Conservation (phyloP, 1,284 basidiomycete species). For the Thecaphora thlaspeos region DNA sequence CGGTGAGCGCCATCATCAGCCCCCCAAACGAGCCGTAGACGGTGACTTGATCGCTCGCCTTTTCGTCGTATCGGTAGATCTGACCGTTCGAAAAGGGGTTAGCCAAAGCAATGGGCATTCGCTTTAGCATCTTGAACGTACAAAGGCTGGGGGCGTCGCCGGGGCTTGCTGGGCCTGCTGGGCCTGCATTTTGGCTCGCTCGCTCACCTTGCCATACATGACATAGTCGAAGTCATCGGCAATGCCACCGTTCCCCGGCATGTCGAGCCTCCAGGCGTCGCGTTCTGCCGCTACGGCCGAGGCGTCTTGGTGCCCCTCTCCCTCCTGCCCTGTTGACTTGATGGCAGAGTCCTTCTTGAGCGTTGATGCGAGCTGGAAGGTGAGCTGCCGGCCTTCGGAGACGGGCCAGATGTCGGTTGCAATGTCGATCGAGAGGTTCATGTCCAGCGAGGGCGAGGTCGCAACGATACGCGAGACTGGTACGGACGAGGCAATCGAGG, state of each 20-base stretch:
- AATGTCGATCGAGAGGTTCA: constrained; percentile 74
- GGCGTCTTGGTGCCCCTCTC: constrained; percentile 25
- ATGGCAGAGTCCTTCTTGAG: constrained; percentile 64
- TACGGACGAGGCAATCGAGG: constrained; percentile 65
- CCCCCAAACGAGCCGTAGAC: constrained; percentile 95
- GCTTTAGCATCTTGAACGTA: no score
- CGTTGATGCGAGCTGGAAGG: constrained; percentile 73
- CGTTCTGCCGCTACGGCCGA: constrained; percentile 59
- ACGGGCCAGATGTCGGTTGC: constrained; percentile 58
- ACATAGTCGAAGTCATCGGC: constrained; percentile 99
- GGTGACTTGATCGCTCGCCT: constrained; percentile 77
- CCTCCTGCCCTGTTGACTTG: constrained; percentile 55
- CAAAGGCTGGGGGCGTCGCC: no score
- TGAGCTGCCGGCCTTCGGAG: constrained; percentile 69
- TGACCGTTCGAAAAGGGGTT: constrained; percentile 59
- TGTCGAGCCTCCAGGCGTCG: constrained; percentile 82
- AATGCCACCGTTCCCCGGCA: constrained; percentile 78
- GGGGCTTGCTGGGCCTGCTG: no score
- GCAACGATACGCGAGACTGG: constrained; percentile 50
- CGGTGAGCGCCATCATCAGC: constrained; percentile 90
- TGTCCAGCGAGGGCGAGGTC: constrained; percentile 66
- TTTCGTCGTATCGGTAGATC: constrained; percentile 96
- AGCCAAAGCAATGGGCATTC: no score
- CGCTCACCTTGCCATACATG: constrained; percentile 97
- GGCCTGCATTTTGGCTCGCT: no score